Percentiles rank a stretch among this genome's conserved stretches.
Conservation (phyloP, 2,329 filamentous ascomycete species). For the Plectosphaerella plurivora region DNA sequence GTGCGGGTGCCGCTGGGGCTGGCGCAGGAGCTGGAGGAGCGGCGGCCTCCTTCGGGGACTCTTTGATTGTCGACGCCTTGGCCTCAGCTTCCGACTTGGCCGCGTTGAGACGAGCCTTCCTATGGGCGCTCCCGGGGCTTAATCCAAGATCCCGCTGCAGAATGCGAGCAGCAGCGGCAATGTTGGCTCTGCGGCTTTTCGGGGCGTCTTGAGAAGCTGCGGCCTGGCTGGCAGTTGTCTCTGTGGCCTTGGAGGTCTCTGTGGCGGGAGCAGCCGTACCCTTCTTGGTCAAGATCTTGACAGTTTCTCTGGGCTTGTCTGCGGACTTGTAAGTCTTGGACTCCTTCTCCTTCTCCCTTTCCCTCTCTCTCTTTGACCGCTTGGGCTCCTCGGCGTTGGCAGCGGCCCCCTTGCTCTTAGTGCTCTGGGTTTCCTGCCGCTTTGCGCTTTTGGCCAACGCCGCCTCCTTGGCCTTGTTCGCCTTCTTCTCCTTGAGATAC, state of each 20-base stretch:
- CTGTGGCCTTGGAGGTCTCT: slow-evolving; percentile 43
- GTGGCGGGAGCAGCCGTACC: slow-evolving; percentile 27
- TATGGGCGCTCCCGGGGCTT: slow-evolving; percentile 57
- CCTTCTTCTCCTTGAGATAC: slow-evolving; percentile 87
- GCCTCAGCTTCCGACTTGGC: slow-evolving; percentile 49
- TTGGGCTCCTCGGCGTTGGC: slow-evolving; percentile 39
- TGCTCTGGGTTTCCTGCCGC: slow-evolving; percentile 47
- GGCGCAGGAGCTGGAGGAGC: slow-evolving; percentile 7
- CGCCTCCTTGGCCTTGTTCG: slow-evolving; percentile 60
- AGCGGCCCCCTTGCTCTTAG: slow-evolving; percentile 38
- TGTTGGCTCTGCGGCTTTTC: slow-evolving; percentile 56
- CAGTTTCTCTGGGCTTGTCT: slow-evolving; percentile 51
- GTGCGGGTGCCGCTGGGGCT: slow-evolving; percentile 10
- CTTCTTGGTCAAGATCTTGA: slow-evolving; percentile 61
- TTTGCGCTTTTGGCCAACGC: slow-evolving; percentile 52
- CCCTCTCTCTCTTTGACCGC: slow-evolving; percentile 59
- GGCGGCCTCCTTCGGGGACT: slow-evolving; percentile 17
- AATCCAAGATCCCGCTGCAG: slow-evolving; percentile 63
- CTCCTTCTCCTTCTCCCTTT: slow-evolving; percentile 52
- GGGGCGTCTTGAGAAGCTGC: slow-evolving; percentile 29
- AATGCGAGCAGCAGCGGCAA: slow-evolving; percentile 60
- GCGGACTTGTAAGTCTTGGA: slow-evolving; percentile 46
- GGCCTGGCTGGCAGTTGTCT: slow-evolving; percentile 33
- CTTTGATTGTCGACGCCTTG: slow-evolving; percentile 32
- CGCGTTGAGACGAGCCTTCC: slow-evolving; percentile 54